A percentile compares a stretch with the other conserved stretches of the same genome.
phyloP scores from a whole-genome alignment of 495 filamentous ascomycete species.

The Chaetomium fimeti region DNA sequence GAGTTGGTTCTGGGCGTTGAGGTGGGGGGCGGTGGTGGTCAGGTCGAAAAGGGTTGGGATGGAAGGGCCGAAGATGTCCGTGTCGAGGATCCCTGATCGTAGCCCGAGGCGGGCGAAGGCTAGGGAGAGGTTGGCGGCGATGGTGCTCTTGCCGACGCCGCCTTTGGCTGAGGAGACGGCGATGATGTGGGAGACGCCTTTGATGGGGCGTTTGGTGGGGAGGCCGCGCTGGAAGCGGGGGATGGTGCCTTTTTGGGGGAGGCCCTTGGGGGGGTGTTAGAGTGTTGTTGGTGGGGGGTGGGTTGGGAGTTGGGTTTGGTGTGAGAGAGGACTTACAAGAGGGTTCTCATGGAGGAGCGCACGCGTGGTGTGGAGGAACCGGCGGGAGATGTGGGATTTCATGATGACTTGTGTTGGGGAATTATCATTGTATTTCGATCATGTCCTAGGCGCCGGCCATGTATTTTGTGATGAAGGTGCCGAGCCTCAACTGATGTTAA shows the following conservation, averaged over 20 bases:
- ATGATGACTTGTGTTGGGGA: conserved; percentile 35
- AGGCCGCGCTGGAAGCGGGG: conserved; percentile 82
- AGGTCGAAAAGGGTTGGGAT: conserved; percentile 88
- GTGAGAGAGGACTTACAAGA: conserved; percentile 52
- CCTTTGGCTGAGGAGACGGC: conserved; percentile 95
- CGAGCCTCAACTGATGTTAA: not conserved
- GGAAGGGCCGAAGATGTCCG: conserved; percentile 94
- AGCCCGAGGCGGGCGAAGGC: conserved; percentile 77
- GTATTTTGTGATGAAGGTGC: not conserved
- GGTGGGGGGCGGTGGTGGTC: conserved; percentile 57
- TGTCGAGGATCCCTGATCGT: conserved; percentile 83
- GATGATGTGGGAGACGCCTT: conserved; percentile 79
- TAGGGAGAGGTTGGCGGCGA: conserved; percentile 87
- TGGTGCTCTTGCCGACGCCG: conserved; percentile 93
- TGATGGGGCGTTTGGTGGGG: conserved; percentile 74
- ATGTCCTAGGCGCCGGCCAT: not conserved
- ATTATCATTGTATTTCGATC: not conserved
- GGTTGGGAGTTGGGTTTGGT: conserved; percentile 20
- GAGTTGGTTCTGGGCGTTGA: conserved; percentile 67
- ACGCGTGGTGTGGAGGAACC: conserved; percentile 64
- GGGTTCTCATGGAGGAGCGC: conserved; percentile 85
- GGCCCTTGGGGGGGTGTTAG: conserved; percentile 56
- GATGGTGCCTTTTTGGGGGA: conserved; percentile 75
- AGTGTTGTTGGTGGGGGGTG: conserved; percentile 7
- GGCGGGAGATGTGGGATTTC: conserved; percentile 46